Evolutionary conservation across 2,329 filamentous ascomycete genomes (phyloP), one percentile per base, ranked within the genome.

Genomic region (Scedosporium apiospermum): DNA sequence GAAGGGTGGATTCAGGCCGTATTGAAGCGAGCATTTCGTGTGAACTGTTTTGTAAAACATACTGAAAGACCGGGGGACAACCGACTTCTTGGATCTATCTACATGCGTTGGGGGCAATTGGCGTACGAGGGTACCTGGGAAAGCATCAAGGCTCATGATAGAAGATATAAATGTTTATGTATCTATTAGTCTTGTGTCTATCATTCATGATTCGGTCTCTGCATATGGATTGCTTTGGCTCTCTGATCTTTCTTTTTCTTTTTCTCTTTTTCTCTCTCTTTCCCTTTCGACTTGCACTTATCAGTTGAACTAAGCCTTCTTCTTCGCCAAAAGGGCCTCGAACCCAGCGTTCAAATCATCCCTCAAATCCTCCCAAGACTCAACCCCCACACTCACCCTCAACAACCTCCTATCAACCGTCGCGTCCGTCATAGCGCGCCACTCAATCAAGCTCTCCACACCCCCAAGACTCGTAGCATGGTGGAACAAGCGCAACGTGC

Each of bases 381-480:
- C 95, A 38, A 97, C 82, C 0, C 95, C 95, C 41, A 97, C 77
- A 73, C 93, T 97, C 34, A 99, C 77, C 60, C 95, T 79, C 74
- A 97, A 70, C 72, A 98, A 73, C 63, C 84, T 80, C 70, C 80
- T 83, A 71, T 96, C 90, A 46, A 96, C 87, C 1, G 73, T 79
- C 3, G 75, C 69, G 78, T 99, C 95, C 64, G 87, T 88, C 91
- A 99, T 95, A 58, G 89, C 85, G 64, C 95, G 82, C 95, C 95
- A 99, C 82, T 99, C 95, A 68, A 99, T 93, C 78, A 98, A 76
- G 70, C 91, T 95, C 82, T 98, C 95, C 9, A 98, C 91, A 4
- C 95, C 93, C 2, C 95, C 95, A 30, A 98, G 76, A 73, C 90
- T 96, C 2, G 95, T 99, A 5, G 95, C 95, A 75, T 99, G 95